Evolutionary conservation across 495 filamentous ascomycete genomes (phyloP).

Genomic region (Cenococcum geophilum): DNA sequence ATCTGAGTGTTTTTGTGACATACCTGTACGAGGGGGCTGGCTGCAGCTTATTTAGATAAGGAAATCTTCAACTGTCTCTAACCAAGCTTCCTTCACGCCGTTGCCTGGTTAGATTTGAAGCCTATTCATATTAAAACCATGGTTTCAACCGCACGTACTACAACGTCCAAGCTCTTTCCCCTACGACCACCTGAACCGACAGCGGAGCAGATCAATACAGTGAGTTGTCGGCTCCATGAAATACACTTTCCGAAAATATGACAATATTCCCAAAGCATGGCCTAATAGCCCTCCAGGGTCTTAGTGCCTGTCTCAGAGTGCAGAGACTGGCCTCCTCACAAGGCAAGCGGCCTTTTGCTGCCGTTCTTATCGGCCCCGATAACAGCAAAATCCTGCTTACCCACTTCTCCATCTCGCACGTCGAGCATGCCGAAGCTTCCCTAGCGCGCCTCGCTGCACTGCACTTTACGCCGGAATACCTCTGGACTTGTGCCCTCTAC

Average conservation of each 20-base stretch:
- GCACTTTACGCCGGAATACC: conserved; percentile 47
- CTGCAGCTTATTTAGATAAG: no score
- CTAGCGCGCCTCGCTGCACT: conserved; percentile 47
- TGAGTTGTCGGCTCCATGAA: background rate
- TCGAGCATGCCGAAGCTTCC: conserved; percentile 50
- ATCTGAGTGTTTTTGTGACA: no score
- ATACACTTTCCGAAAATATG: background rate
- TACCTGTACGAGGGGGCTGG: no score
- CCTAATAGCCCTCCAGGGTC: background rate
- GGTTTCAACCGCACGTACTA: background rate
- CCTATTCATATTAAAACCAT: no score
- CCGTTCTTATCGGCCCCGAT: background rate
- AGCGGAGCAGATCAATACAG: background rate
- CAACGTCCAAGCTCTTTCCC: background rate
- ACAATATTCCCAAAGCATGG: background rate
- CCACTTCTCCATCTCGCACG: conserved; percentile 23
- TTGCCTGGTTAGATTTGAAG: no score
- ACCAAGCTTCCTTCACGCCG: no score
- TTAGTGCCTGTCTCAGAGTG: background rate
- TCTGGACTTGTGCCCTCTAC: conserved; percentile 47
- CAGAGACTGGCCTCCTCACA: background rate
- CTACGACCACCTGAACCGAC: background rate
- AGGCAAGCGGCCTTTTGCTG: conserved; percentile 1
- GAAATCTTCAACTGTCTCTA: no score
- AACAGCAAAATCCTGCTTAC: conserved; percentile 3